These are phyloP conservation scores for Phytophthora nicotianae DNA, from an alignment of 352 stramenopile genomes.

Conservation along the genomic window DNA sequence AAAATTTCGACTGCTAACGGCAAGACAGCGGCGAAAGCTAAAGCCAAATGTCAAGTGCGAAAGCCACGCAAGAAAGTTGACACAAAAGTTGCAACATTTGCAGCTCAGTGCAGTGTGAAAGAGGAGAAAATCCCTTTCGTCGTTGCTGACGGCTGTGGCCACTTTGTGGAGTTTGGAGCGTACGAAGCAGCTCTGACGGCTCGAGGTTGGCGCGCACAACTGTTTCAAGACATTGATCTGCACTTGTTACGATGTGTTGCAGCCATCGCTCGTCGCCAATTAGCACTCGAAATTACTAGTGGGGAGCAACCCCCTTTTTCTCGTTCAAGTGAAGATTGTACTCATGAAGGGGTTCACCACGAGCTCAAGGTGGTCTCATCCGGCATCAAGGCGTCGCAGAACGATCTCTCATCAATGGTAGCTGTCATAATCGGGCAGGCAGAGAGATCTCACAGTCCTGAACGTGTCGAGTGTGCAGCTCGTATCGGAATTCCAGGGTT, in stretches of 20 bases:
- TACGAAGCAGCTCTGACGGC: conserved; percentile 29
- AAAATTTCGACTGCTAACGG: conserved; percentile 13
- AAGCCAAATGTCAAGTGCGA: conserved; percentile 5
- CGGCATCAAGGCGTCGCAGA: conserved; percentile 26
- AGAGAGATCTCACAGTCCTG: conserved; percentile 3
- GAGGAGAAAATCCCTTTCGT: conserved; percentile 19
- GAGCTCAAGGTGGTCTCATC: conserved; percentile 13
- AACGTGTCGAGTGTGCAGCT: conserved; percentile 9
- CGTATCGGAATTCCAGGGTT: conserved; percentile 24
- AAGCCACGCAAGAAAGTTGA: conserved; percentile 7
- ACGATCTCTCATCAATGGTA: conserved; percentile 31
- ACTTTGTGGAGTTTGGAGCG: conserved; percentile 18
- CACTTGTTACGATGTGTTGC: conserved; percentile 29
- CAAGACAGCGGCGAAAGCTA: background rate
- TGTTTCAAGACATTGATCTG: conserved; percentile 32
- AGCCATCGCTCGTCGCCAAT: conserved; percentile 17
- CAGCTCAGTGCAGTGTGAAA: background rate
- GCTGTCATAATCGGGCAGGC: conserved; percentile 25
- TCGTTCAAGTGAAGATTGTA: background rate
- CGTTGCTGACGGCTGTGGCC: conserved; percentile 15
- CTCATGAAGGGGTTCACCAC: conserved; percentile 3
- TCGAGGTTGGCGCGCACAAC: conserved; percentile 23
- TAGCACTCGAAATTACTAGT: conserved; percentile 3
- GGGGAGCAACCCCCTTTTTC: conserved; percentile 3
- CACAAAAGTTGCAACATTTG: background rate